Evolutionary conservation across 108 stramenopile genomes (phyloP).

Genomic region (Epipyxis sp.): DNA sequence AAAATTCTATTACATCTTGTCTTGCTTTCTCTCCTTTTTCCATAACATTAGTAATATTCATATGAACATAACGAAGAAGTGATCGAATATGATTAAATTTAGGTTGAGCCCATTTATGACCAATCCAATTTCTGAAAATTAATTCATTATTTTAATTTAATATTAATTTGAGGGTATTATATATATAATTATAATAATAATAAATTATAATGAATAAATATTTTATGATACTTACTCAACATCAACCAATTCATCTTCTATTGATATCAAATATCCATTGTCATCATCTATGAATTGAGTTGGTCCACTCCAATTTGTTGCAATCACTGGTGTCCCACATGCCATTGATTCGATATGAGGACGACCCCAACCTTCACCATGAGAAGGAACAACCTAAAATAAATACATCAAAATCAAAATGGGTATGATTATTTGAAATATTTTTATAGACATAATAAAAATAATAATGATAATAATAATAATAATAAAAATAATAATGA

Average conservation of each 20-base stretch:
- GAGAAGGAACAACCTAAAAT: constrained; percentile 38
- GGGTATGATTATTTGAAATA: no score
- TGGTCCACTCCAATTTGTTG: constrained; percentile 48
- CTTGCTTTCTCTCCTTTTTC: constrained; percentile 1
- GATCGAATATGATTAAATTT: not conserved
- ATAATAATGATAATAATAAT: no score
- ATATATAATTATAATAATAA: no score
- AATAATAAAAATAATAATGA: no score
- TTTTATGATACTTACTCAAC: not conserved
- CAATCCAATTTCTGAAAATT: constrained; percentile 3
- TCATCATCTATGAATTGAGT: constrained; percentile 32
- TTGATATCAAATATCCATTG: not conserved
- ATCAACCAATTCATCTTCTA: constrained; percentile 10
- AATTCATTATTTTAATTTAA: no score
- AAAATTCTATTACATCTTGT: not conserved
- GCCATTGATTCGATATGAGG: constrained; percentile 58
- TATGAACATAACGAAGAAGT: not conserved
- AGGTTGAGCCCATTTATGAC: constrained; percentile 25
- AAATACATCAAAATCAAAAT: no score
- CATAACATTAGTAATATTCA: not conserved
- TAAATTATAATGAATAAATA: no score
- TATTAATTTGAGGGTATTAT: no score
- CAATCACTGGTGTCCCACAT: constrained; percentile 41
- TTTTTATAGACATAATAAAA: no score
- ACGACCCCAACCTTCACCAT: constrained; percentile 61